A percentile compares a stretch with the other conserved stretches of the same genome.
phyloP scores from a whole-genome alignment of 441 rosid genomes.

The Bruguiera hainesii region DNA sequence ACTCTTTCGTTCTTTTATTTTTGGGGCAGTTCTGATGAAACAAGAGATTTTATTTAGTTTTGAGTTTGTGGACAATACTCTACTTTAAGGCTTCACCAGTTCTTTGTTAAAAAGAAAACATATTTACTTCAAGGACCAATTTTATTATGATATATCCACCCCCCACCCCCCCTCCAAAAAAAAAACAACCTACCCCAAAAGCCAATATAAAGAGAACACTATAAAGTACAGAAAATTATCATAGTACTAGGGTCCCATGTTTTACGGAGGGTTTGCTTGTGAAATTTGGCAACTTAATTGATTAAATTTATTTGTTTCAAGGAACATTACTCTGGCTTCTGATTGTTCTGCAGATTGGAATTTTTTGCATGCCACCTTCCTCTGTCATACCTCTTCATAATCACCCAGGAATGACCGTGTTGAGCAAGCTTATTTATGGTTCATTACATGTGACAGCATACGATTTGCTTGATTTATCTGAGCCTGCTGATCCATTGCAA shows the following conservation, averaged over 20 bases:
- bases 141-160: too few relatives aligned
- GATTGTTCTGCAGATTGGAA: slow-evolving; percentile 67
- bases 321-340: slow-evolving; percentile 5
- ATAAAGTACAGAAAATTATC: background rate
- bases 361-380: slow-evolving; percentile 91
- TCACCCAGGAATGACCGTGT: slow-evolving; percentile 99
- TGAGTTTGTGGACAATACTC: too few relatives aligned
- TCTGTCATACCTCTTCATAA: slow-evolving; percentile 97
- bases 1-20: too few relatives aligned
- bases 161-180: too few relatives aligned
- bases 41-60: too few relatives aligned
- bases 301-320: slow-evolving; percentile 3
- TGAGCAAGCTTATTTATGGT: slow-evolving; percentile 96
- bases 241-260: background rate
- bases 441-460: slow-evolving; percentile 80
- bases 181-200: too few relatives aligned
- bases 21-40: too few relatives aligned
- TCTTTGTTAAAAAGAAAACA: too few relatives aligned
- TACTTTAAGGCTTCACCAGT: too few relatives aligned
- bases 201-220: background rate
- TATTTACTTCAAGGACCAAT: too few relatives aligned
- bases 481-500: slow-evolving; percentile 56
- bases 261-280: background rate
- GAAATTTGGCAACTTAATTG: slow-evolving; percentile 15
- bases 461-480: slow-evolving; percentile 78